Evolutionary conservation across 2,329 filamentous ascomycete species (phyloP), one percentile per base, ranked within the genome.

Genomic region (Fusarium anthophilum): DNA sequence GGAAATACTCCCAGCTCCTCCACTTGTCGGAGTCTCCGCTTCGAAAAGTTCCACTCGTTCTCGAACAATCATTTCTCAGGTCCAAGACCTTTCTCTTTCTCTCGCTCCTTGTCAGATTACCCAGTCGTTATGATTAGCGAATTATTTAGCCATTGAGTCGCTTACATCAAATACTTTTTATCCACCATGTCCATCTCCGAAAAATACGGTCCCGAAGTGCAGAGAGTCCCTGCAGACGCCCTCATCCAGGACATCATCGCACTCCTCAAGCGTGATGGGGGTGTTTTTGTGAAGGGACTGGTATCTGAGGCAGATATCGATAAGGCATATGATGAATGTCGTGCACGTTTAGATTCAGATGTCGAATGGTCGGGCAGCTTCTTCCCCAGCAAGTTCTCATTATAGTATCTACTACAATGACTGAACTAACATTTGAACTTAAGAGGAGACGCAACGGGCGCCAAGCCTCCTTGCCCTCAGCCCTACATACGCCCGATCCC

Each of bases 391-490:
- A 37, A 39, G 64, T 65, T 7, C n/a, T n/a, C 26, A 12, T 28
- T 9, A 5, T 3, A 11, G 24, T 20, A 17, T 11, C 20, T 11
- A 32, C 13, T 15, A 14, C 5, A 1, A 22, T 9, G 11, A 11
- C 9, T 3, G 1, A 28, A 24, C 22, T 57, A 24, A 57, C 30
- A 20, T n/a, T 18, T 10, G 24, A 1, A 18, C 22, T 15, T 0
- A 54, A 73, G 70, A 65, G 64, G 45, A 72, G 32, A 73, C 63
- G 5, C 68, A 73, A 30, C 55, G 64, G 39, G 68, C 68, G 20
- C 68, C 70, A 24, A 62, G 58, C 30, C 53, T 74, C 20, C 55
- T 72, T 3, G 55, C 58, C n/a, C 58, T 70, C 24, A 74, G 71
- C 62, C 65, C 71, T 35, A 67, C 62, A 8, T 74, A 70, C 32